phyloP scores from a whole-genome alignment of 2,329 filamentous ascomycete genomes.

The Delphinella strobiligena region DNA sequence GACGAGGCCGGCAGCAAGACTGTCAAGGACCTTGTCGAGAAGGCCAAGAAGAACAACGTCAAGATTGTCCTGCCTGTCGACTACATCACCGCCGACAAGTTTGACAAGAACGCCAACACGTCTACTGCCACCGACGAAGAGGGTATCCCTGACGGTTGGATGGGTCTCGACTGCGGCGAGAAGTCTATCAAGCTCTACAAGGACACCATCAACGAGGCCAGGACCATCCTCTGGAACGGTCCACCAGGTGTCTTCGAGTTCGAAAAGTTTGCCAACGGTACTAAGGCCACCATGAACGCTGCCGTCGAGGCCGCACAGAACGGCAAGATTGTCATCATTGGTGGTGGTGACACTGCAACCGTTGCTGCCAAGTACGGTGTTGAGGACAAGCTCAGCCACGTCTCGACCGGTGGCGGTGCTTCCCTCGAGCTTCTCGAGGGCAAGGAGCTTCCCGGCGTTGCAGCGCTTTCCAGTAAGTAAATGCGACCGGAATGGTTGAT shows the following conservation, averaged over 20 bases:
- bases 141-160: constrained; percentile 93
- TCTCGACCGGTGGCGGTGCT: constrained; percentile 92
- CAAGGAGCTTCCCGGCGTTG: constrained; percentile 91
- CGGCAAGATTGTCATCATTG: constrained; percentile 96
- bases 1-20: constrained; percentile 92
- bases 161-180: constrained; percentile 89
- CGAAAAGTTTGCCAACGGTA: constrained; percentile 83
- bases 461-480: constrained; percentile 71
- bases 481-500: constrained; percentile 8
- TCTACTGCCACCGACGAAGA: constrained; percentile 73
- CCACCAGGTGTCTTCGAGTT: constrained; percentile 97
- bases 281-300: constrained; percentile 82
- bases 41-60: constrained; percentile 93
- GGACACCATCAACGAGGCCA: constrained; percentile 70
- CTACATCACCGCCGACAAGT: constrained; percentile 94
- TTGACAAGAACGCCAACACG: constrained; percentile 69
- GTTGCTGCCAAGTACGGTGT: constrained; percentile 95
- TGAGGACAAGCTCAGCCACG: constrained; percentile 95
- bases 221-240: constrained; percentile 99
- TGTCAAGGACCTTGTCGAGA: constrained; percentile 74
- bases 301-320: constrained; percentile 67
- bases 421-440: constrained; percentile 94
- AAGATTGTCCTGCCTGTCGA: constrained; percentile 89
- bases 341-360: constrained; percentile 94
- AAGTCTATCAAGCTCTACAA: constrained; percentile 84